Evolutionary conservation across 108 stramenopile genomes (phyloP).

Genomic region (Discostella pseudostelligera): DNA sequence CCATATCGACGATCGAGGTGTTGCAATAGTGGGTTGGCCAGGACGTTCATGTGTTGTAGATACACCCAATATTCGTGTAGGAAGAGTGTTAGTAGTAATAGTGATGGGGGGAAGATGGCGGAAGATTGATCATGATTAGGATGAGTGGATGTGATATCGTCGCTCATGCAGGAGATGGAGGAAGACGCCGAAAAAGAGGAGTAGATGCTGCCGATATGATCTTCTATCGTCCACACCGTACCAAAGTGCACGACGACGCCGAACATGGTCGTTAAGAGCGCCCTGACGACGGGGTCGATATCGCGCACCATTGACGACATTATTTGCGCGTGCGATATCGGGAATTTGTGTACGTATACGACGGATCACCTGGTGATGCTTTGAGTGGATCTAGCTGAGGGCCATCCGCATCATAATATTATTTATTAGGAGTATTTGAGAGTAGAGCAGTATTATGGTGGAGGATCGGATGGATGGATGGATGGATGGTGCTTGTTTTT

Average conservation of each 20-base stretch:
- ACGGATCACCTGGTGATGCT: too few relatives aligned
- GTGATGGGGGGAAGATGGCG: not conserved
- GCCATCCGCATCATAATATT: too few relatives aligned
- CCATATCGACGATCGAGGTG: conserved; percentile 56
- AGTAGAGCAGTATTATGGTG: too few relatives aligned
- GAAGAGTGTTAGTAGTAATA: conserved; percentile 18
- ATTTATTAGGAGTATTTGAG: too few relatives aligned
- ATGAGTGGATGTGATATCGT: not conserved
- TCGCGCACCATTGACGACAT: conserved; percentile 26
- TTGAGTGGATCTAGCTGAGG: too few relatives aligned
- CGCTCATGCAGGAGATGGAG: not conserved
- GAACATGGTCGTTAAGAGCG: conserved; percentile 47
- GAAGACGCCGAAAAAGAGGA: too few relatives aligned
- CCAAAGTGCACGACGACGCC: conserved; percentile 50
- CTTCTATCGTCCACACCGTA: conserved; percentile 41
- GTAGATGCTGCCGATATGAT: too few relatives aligned
- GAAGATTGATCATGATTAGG: not conserved
- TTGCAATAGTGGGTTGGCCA: conserved; percentile 49
- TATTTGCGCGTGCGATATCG: too few relatives aligned
- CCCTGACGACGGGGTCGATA: conserved; percentile 49
- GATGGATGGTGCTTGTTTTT: too few relatives aligned
- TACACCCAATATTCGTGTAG: conserved; percentile 58
- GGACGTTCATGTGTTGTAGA: conserved; percentile 53
- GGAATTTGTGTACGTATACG: too few relatives aligned
- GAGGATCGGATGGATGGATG: too few relatives aligned